Conservation (phyloP, 2,329 filamentous ascomycete species). For the Hirsutella minnesotensis region DNA sequence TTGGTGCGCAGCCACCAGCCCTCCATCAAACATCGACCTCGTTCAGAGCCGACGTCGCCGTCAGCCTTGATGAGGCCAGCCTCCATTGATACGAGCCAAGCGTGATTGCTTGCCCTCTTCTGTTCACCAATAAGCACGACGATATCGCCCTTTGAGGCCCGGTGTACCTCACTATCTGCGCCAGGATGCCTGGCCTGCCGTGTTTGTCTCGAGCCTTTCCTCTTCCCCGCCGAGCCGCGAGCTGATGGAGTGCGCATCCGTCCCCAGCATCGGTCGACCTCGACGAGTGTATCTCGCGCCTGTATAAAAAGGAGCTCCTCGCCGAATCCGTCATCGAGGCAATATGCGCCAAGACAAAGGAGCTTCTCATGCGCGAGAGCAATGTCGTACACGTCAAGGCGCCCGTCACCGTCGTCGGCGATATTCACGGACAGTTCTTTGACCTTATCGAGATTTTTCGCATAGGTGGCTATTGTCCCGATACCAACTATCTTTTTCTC, state of each 20-base stretch:
- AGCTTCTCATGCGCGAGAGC: conserved; percentile 98
- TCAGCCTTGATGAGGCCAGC: conserved; percentile 12
- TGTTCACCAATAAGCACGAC: neutral
- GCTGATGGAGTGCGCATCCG: conserved; percentile 51
- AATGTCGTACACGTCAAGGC: conserved; percentile 96
- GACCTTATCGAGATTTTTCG: conserved; percentile 99
- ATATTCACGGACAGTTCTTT: conserved; percentile 98
- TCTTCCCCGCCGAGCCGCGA: neutral
- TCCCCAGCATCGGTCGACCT: conserved; percentile 80
- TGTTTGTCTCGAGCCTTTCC: neutral
- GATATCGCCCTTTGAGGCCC: neutral
- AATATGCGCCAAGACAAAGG: conserved; percentile 98
- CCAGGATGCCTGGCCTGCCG: conserved; percentile 5
- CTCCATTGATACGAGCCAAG: conserved; percentile 1
- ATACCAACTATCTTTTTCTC: conserved; percentile 96
- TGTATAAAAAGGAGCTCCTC: conserved; percentile 94
- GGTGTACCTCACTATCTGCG: neutral
- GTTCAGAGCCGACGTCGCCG: conserved; percentile 19
- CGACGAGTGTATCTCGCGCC: conserved; percentile 92
- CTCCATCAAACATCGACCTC: conserved; percentile 22
- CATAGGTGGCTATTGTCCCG: conserved; percentile 92
- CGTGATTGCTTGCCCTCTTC: neutral
- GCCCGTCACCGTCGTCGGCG: conserved; percentile 92
- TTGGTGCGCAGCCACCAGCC: conserved; percentile 23
- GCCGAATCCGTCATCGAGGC: conserved; percentile 97